Percentiles rank a stretch among this genome's conserved stretches.
Conservation (phyloP, 805 yeast species). For the Kregervanrija delftensis region DNA sequence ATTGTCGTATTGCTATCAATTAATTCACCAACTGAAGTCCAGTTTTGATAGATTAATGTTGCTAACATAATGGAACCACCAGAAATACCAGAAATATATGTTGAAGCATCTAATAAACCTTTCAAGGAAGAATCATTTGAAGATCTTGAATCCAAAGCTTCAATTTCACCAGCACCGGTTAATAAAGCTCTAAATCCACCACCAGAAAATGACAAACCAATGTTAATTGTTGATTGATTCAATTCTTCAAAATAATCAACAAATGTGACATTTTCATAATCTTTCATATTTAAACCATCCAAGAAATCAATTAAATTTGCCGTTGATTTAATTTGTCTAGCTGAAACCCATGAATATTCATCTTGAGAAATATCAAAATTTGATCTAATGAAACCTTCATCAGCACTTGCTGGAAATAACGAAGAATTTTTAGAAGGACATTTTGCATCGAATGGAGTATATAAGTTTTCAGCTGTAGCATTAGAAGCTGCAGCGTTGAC, state of each 20-base stretch:
- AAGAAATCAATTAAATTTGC: conserved; percentile 38
- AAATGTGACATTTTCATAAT: conserved; percentile 39
- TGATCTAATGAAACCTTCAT: conserved; percentile 29
- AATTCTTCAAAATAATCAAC: conserved; percentile 24
- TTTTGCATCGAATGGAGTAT: conserved; percentile 45
- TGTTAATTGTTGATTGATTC: conserved; percentile 30
- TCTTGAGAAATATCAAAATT: conserved; percentile 38
- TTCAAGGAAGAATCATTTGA: conserved; percentile 26
- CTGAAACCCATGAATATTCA: conserved; percentile 49
- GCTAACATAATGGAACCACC: conserved; percentile 77
- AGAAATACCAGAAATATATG: conserved; percentile 68
- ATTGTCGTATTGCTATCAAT: conserved; percentile 31
- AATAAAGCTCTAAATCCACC: conserved; percentile 88
- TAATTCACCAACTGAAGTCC: conserved; percentile 58
- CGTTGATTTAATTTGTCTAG: conserved; percentile 37
- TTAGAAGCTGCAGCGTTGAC: conserved; percentile 24
- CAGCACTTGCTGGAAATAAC: conserved; percentile 8
- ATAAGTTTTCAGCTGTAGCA: conserved; percentile 21
- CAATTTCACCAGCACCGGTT: conserved; percentile 73
- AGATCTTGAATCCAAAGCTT: conserved; percentile 74
- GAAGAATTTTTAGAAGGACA: conserved; percentile 35
- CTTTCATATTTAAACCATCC: conserved; percentile 35
- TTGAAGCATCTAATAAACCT: conserved; percentile 65
- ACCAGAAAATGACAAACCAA: conserved; percentile 65
- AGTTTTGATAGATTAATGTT: conserved; percentile 60